Conservation (phyloP, 2,329 filamentous ascomycete species). For the Podosphaera fusca region DNA sequence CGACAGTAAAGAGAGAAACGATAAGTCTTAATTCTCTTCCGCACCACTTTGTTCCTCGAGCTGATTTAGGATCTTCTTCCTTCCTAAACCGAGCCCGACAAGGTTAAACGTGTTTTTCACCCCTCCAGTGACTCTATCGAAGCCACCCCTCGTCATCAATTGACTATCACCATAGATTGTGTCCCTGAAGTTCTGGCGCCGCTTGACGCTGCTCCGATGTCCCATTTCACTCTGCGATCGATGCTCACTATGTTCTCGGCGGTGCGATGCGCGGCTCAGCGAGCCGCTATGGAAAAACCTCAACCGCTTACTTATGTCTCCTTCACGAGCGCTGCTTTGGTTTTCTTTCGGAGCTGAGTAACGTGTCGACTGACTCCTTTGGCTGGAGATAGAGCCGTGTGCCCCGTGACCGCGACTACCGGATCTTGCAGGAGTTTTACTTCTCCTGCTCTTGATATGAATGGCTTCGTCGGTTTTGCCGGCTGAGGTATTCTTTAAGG, state of each 20-base stretch:
- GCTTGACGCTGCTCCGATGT: not conserved
- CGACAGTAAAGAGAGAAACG: not conserved
- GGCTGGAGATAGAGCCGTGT: not conserved
- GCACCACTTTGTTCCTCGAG: conserved; percentile 9
- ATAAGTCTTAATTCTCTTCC: conserved; percentile 9
- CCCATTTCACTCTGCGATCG: not conserved
- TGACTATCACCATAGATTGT: not conserved
- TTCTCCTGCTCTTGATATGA: not conserved
- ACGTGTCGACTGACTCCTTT: not conserved
- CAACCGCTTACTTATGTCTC: not conserved
- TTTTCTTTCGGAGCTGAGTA: not conserved
- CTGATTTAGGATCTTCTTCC: conserved; percentile 16
- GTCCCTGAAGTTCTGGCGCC: not conserved
- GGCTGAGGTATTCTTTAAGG: not conserved
- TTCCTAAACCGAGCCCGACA: conserved; percentile 10
- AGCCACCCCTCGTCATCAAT: conserved; percentile 2
- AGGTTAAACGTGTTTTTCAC: conserved; percentile 15
- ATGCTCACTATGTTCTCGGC: not conserved
- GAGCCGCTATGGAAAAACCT: not conserved
- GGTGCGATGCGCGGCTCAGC: not conserved
- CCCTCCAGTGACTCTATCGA: conserved; percentile 13
- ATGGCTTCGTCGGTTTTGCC: not conserved
- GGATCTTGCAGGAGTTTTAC: not conserved
- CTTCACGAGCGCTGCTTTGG: not conserved
- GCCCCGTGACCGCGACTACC: not conserved